Evolutionary conservation across 176 grass and related monocot species (phyloP).

Genomic region (Lolium rigidum): DNA sequence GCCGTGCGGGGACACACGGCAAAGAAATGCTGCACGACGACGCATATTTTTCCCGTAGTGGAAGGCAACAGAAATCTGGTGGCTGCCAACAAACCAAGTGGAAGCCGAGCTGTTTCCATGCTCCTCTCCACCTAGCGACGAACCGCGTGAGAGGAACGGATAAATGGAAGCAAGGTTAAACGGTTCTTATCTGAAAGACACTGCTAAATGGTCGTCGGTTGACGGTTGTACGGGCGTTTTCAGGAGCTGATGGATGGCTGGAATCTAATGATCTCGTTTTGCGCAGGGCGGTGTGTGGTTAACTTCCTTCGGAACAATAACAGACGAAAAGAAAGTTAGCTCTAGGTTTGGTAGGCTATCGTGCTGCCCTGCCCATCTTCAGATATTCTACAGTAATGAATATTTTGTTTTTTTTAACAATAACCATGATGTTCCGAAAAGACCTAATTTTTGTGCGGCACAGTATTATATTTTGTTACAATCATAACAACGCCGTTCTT

Average conservation of each 20-base stretch:
- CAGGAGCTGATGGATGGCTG: neutral
- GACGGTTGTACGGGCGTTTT: constrained; percentile 38
- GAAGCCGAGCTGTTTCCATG: constrained; percentile 36
- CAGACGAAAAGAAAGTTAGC: neutral
- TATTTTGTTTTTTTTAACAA: no score
- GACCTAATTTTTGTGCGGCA: no score
- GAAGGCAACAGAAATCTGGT: constrained; percentile 42
- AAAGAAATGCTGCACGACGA: neutral
- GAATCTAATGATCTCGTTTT: constrained; percentile 32
- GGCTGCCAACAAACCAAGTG: neutral
- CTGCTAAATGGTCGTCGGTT: constrained; percentile 22
- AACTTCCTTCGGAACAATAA: neutral
- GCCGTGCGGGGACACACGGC: neutral
- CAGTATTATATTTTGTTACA: no score
- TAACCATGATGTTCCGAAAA: no score
- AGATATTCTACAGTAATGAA: no score
- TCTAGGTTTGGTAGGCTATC: no score
- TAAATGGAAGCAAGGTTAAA: neutral
- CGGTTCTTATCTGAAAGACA: constrained; percentile 30
- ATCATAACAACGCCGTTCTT: no score
- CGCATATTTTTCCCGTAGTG: no score
- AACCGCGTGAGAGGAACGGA: neutral
- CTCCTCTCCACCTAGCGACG: neutral
- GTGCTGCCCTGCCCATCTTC: no score
- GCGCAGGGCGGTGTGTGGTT: neutral